A percentile compares a stretch with the other conserved stretches of the same genome.
phyloP scores from a whole-genome alignment of 1,284 basidiomycete genomes.

The Cronartium quercuum region DNA sequence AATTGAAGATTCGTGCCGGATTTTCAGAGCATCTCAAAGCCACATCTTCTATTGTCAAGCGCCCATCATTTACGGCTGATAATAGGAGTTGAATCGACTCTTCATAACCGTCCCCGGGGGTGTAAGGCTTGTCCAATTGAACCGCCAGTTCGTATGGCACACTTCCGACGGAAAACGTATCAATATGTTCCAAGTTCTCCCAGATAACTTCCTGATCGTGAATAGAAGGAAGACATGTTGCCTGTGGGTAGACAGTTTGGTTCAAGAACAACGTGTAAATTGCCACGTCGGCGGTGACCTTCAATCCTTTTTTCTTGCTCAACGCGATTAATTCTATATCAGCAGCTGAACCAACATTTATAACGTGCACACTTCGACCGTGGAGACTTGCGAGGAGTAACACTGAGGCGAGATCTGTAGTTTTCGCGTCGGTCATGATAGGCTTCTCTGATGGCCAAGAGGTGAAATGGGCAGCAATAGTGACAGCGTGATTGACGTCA shows the following conservation, averaged over 20 bases:
- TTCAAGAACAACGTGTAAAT: slow-evolving; percentile 89
- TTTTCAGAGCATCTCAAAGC: slow-evolving; percentile 77
- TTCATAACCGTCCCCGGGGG: slow-evolving; percentile 72
- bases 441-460: slow-evolving; percentile 86
- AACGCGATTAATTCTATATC: slow-evolving; percentile 87
- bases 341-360: slow-evolving; percentile 80
- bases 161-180: slow-evolving; percentile 83
- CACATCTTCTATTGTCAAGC: slow-evolving; percentile 77
- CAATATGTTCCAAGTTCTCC: slow-evolving; percentile 76
- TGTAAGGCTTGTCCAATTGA: slow-evolving; percentile 62
- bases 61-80: slow-evolving; percentile 73
- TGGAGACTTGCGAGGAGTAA: slow-evolving; percentile 88
- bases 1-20: slow-evolving; percentile 82
- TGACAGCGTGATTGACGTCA: slow-evolving; percentile 47
- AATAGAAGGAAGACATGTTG: slow-evolving; percentile 64
- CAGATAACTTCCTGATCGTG: slow-evolving; percentile 81
- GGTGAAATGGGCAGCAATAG: slow-evolving; percentile 77
- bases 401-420: slow-evolving; percentile 85
- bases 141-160: slow-evolving; percentile 71
- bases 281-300: slow-evolving; percentile 93
- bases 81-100: slow-evolving; percentile 84
- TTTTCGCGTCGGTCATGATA: slow-evolving; percentile 87
- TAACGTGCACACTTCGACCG: slow-evolving; percentile 81
- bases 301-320: slow-evolving; percentile 86
- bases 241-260: slow-evolving; percentile 64